Evolutionary conservation across 306 rosid genomes (phyloP).

Genomic region (Oemleria cerasiformis): DNA sequence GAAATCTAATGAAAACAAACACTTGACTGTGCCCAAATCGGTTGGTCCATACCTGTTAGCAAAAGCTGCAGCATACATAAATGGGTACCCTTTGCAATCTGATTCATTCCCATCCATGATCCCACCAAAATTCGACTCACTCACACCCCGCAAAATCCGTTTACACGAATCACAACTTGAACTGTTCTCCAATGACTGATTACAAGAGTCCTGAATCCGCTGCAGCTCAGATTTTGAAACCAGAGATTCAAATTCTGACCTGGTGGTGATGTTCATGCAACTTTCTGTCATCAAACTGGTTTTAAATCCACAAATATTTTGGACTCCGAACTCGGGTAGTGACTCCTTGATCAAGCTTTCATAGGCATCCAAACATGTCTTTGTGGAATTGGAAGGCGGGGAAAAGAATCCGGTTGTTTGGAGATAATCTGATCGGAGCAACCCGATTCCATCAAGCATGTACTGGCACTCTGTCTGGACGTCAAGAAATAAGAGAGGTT

Average conservation of each 20-base stretch:
- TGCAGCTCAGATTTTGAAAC: conserved; percentile 10
- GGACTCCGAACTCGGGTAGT: conserved; percentile 8
- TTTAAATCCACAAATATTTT: conserved; percentile 11
- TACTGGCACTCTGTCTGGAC: conserved; percentile 16
- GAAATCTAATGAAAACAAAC: conserved; percentile 28
- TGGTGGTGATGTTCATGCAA: conserved; percentile 11
- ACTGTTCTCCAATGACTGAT: conserved; percentile 17
- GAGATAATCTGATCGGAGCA: conserved; percentile 27
- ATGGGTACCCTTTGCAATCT: conserved; percentile 20
- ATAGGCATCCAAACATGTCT: conserved; percentile 23
- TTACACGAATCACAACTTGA: conserved; percentile 14
- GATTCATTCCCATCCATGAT: conserved; percentile 1
- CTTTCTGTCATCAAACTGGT: conserved; percentile 21
- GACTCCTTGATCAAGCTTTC: not conserved
- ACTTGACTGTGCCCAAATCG: conserved; percentile 22
- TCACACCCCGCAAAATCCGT: too few relatives aligned
- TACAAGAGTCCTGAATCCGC: conserved; percentile 13
- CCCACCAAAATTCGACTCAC: not conserved
- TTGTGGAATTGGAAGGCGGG: not conserved
- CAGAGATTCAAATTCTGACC: conserved; percentile 16
- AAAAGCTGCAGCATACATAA: conserved; percentile 31
- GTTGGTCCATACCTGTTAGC: conserved; percentile 30
- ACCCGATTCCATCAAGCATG: conserved; percentile 15
- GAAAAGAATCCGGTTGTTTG: conserved; percentile 6
- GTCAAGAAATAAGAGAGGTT: not conserved